Base-by-base conservation (phyloP, 2,329 filamentous ascomycete species). In the Ceratocystis diversiconidia region DNA sequence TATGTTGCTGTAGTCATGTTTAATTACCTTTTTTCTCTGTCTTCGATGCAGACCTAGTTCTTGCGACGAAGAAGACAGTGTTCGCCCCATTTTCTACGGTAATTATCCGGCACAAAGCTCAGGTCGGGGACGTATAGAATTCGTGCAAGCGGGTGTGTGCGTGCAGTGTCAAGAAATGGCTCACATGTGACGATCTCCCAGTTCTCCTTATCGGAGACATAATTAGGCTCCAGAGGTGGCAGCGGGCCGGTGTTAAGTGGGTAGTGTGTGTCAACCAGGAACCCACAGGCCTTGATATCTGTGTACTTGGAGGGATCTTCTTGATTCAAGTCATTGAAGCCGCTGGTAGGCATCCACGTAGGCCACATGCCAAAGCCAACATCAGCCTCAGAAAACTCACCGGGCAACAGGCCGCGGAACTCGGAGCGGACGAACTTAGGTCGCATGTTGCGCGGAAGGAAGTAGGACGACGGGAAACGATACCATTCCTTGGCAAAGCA, bases 401-500 rank as follows among this genome's bases (percentile, higher is more conserved):
- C 94, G 0, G 94, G 94, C 3, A 99, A 78, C 19, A 99, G 79
- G 1, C 94, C 94, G 7, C 82, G 82, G 74, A 99, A 99, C 69
- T 94, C 90, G 70, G 90, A 95, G 69, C 88, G 89, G 70, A 99
- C 79, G 72, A 96, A 99, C 70, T 94, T 96, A 70, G 89, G 88
- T 69, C 84, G 86, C 78, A 94, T 89, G 62, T 84, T 82, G n/a
- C 85, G 79, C 0, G 94, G 92, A 2, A 99, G 79, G 73, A 94
- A 91, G 77, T 91, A 97, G 0, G 92, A 95, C 0, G 89, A 92
- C 1, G 94, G 92, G 73, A 96, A 97, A 44, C 94, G 89, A 74
- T 99, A 96, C 94, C 94, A 99, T 73, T 99, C 94, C 73, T 97
- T 99, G 32, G 90, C 91, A 48, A 96, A 83, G 74, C 94, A 99